These are phyloP conservation scores for Fusarium staphyleae DNA, from an alignment of 2,329 filamentous ascomycete genomes.

Conservation along the genomic window DNA sequence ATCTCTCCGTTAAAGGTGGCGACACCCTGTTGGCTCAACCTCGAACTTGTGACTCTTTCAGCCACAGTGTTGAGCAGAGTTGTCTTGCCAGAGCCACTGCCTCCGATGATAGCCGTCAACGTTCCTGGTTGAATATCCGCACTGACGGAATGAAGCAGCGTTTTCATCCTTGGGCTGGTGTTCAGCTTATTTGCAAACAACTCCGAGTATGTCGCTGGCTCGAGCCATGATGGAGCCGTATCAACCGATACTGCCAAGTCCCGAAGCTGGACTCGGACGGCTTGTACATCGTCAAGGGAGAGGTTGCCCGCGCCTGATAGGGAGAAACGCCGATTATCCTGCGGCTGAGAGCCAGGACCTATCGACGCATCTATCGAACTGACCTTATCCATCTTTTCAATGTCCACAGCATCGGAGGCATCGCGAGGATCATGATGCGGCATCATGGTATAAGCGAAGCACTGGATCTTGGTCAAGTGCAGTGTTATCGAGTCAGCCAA, in stretches of 20 bases:
- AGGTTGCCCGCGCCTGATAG: constrained; percentile 48
- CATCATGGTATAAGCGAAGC: constrained; percentile 13
- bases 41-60: constrained; percentile 67
- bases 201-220: constrained; percentile 55
- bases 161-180: constrained; percentile 52
- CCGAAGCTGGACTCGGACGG: constrained; percentile 62
- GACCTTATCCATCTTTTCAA: constrained; percentile 45
- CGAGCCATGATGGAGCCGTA: constrained; percentile 61
- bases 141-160: constrained; percentile 68
- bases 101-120: constrained; percentile 77
- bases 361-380: constrained; percentile 46
- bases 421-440: constrained; percentile 12
- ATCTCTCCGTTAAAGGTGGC: constrained; percentile 67
- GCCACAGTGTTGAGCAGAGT: constrained; percentile 75
- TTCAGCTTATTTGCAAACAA: constrained; percentile 49
- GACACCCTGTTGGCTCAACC: constrained; percentile 59
- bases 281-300: constrained; percentile 61
- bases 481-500: constrained; percentile 24
- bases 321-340: constrained; percentile 37
- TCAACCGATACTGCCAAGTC: constrained; percentile 64
- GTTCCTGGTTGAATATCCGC: constrained; percentile 70
- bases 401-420: constrained; percentile 25
- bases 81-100: constrained; percentile 77
- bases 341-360: constrained; percentile 27
- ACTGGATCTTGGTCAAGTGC: background rate